Evolutionary conservation across 208 protist species (phyloP).

Genomic region (Leishmania tarentolae): DNA sequence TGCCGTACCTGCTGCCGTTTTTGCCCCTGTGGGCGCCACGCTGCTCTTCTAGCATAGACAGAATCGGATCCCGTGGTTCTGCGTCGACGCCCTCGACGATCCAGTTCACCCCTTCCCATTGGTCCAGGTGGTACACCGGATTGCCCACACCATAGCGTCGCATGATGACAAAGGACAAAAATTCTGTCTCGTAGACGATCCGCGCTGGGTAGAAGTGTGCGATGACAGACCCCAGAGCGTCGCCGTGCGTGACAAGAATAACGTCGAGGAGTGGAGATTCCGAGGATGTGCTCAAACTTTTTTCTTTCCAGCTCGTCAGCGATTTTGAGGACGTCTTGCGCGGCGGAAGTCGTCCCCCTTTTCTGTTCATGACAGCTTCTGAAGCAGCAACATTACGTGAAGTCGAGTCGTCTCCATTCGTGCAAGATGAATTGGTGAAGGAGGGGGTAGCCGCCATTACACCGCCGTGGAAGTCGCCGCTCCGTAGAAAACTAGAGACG

Average conservation of each 20-base stretch:
- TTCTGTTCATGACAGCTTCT: constrained; percentile 4
- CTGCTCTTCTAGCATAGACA: constrained; percentile 17
- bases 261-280: constrained; percentile 23
- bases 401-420: not conserved
- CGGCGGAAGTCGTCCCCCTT: not conserved
- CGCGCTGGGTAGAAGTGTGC: constrained; percentile 64
- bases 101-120: constrained; percentile 64
- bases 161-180: constrained; percentile 78
- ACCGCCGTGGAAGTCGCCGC: constrained; percentile 31
- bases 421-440: not conserved
- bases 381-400: not conserved
- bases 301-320: not conserved
- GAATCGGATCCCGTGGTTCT: constrained; percentile 36
- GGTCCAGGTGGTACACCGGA: constrained; percentile 48
- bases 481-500: constrained; percentile 38
- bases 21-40: not conserved
- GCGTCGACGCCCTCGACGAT: constrained; percentile 45
- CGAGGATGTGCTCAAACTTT: not conserved
- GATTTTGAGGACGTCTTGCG: not conserved
- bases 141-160: constrained; percentile 29
- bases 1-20: not conserved
- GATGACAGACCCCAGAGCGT: constrained; percentile 70
- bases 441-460: not conserved
- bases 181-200: constrained; percentile 74
- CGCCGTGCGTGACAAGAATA: constrained; percentile 82